phyloP scores from a whole-genome alignment of 768 basidiomycete species.

The Termitomyces sp. region DNA sequence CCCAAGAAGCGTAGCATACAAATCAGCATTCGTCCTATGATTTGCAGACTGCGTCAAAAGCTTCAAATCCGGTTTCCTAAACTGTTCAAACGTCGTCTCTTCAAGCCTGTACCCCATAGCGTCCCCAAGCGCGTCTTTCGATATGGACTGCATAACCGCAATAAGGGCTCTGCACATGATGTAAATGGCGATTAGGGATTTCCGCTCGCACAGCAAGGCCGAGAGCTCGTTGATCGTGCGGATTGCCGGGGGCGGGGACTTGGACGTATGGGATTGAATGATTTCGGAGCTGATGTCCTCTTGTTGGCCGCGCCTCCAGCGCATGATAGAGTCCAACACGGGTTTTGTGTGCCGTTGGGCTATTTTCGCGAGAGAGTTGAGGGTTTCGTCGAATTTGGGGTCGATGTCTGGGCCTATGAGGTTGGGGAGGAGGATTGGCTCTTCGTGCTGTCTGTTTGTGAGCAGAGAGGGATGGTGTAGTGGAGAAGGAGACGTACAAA shows the following conservation, averaged over 20 bases:
- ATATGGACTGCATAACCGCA: slow-evolving; percentile 66
- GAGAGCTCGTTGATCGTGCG: slow-evolving; percentile 45
- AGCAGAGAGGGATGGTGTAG: not conserved
- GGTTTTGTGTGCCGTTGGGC: slow-evolving; percentile 82
- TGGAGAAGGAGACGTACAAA: slow-evolving; percentile 46
- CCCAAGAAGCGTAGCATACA: slow-evolving; percentile 84
- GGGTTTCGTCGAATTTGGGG: slow-evolving; percentile 75
- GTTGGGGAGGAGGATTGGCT: slow-evolving; percentile 56
- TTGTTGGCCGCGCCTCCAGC: slow-evolving; percentile 80
- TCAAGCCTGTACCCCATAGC: slow-evolving; percentile 79
- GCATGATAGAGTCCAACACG: slow-evolving; percentile 83
- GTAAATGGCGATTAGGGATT: slow-evolving; percentile 82
- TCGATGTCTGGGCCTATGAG: slow-evolving; percentile 75
- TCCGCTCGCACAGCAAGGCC: slow-evolving; percentile 62
- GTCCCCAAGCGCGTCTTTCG: slow-evolving; percentile 79
- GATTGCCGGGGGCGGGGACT: slow-evolving; percentile 29
- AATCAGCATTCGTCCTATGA: slow-evolving; percentile 75
- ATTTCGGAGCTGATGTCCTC: slow-evolving; percentile 56
- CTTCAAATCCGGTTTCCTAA: slow-evolving; percentile 68
- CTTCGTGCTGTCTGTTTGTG: slow-evolving; percentile 52
- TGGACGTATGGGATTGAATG: slow-evolving; percentile 46
- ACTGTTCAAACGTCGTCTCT: slow-evolving; percentile 85
- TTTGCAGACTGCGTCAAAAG: slow-evolving; percentile 67
- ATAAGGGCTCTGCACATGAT: slow-evolving; percentile 88
- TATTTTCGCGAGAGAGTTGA: slow-evolving; percentile 83